Evolutionary conservation across 2,329 filamentous ascomycete genomes (phyloP).

Genomic region (Fusarium poae): DNA sequence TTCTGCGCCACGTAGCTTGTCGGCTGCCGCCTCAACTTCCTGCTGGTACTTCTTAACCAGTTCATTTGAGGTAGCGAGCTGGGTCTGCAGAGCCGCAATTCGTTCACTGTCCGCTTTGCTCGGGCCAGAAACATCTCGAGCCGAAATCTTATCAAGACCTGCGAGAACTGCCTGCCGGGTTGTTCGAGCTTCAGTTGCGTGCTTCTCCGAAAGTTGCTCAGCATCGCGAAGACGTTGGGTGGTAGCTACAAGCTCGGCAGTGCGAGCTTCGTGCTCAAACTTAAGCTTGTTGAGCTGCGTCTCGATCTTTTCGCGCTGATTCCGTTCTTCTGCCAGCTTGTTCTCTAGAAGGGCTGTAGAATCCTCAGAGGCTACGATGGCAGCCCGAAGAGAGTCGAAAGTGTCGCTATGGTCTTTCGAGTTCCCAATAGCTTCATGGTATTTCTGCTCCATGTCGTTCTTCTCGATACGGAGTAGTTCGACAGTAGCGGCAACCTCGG

Average conservation of each 20-base stretch:
- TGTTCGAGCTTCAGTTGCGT: slow-evolving; percentile 87
- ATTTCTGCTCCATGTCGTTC: slow-evolving; percentile 77
- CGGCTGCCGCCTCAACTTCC: slow-evolving; percentile 86
- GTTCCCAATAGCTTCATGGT: slow-evolving; percentile 74
- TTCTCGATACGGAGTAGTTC: slow-evolving; percentile 89
- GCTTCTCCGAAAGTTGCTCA: slow-evolving; percentile 88
- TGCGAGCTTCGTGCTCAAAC: slow-evolving; percentile 84
- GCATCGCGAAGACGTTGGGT: slow-evolving; percentile 83
- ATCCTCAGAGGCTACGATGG: slow-evolving; percentile 82
- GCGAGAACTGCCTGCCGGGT: slow-evolving; percentile 86
- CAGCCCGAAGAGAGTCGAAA: slow-evolving; percentile 80
- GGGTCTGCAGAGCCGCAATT: slow-evolving; percentile 79
- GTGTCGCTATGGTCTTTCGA: slow-evolving; percentile 78
- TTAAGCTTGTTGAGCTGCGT: slow-evolving; percentile 81
- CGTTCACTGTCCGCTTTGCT: slow-evolving; percentile 72
- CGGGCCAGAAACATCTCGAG: slow-evolving; percentile 64
- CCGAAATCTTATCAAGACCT: slow-evolving; percentile 80
- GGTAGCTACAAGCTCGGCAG: slow-evolving; percentile 79
- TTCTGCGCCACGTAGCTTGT: slow-evolving; percentile 91
- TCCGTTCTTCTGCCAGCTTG: slow-evolving; percentile 85
- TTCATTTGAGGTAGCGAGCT: slow-evolving; percentile 81
- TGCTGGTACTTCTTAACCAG: slow-evolving; percentile 90
- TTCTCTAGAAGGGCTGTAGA: slow-evolving; percentile 82
- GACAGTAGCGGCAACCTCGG: slow-evolving; percentile 80
- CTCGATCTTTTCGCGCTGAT: slow-evolving; percentile 80